Evolutionary conservation across 2,329 filamentous ascomycete genomes (phyloP), one percentile per base, ranked within the genome.

Genomic region (Pestalotiopsis sp.): DNA sequence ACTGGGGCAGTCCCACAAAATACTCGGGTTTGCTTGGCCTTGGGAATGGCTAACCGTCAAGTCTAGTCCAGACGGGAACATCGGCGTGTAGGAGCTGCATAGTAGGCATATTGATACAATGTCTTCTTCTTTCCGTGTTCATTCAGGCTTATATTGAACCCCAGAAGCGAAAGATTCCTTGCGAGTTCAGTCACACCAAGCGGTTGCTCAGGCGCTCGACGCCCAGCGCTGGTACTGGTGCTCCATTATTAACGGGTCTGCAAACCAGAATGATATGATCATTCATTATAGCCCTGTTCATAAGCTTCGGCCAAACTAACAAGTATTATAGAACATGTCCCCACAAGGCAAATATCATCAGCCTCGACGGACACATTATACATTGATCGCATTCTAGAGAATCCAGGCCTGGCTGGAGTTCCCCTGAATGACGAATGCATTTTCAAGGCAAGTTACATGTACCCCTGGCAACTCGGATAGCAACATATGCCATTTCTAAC

Each of bases 151-250:
- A 64, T 2, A 45, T 1, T 23, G 3, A 2, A 36, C 27, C 12
- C 12, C 25, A 66, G 64, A 66, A 66, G 36, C 41, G 64, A 41
- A 56, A 66, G 25, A 66, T 57, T 39, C 25, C 41, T 7, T 66
- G 64, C 25, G 41, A 66, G 14, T 66, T 66, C 45, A 66, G 64
- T 27, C n/a, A 66, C 25, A 66, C 64, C 41, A 66, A 66, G n/a
- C 64, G 64, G 25, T n/a, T 66, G 12, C 31, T 66, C 14, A 66
- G 64, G n/a, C 64, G 64, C 17, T 20, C 64, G 14, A 66, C 41
- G n/a, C 64, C 64, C 14, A 31, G 23, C n/a, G 13, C n/a, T 13
- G 17, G 12, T 38, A 20, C 41, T 20, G 38, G 14, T 11, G 27
- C n/a, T 23, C 56, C 31, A 36, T 36, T 36, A n/a, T 9, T 52